Conservation (phyloP, 345 rosid genomes). For the Camelina neglecta region DNA sequence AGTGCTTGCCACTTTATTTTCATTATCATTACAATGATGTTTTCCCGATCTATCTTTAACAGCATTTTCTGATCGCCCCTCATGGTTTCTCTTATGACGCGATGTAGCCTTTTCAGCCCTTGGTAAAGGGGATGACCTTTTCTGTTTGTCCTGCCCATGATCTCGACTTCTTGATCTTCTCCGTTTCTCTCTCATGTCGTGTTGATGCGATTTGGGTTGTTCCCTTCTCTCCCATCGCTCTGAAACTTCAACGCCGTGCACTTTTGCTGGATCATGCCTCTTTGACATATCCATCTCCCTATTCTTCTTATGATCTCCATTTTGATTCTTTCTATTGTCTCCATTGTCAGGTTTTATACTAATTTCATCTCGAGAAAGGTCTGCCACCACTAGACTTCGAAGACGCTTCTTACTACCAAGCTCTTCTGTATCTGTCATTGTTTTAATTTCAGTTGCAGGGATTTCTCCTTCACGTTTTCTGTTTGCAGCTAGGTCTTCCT, state of each 20-base stretch:
- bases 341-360: conserved; percentile 54
- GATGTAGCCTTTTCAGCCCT: conserved; percentile 53
- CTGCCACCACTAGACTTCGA: conserved; percentile 52
- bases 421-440: conserved; percentile 32
- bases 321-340: conserved; percentile 56
- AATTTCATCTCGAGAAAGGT: conserved; percentile 48
- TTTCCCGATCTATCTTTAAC: conserved; percentile 57
- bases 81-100: conserved; percentile 54
- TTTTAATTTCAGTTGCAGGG: conserved; percentile 22
- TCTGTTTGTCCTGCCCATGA: conserved; percentile 52
- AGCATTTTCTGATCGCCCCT: conserved; percentile 47
- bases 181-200: conserved; percentile 58
- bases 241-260: conserved; percentile 50
- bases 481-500: conserved; percentile 33
- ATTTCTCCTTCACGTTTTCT: conserved; percentile 32
- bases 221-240: conserved; percentile 63
- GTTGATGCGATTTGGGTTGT: conserved; percentile 54
- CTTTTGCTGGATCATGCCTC: conserved; percentile 57
- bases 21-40: conserved; percentile 53
- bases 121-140: conserved; percentile 67
- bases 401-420: conserved; percentile 50
- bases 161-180: conserved; percentile 77
- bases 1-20: conserved; percentile 49
- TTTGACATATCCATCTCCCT: conserved; percentile 48
- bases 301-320: conserved; percentile 51